Conservation (phyloP, 805 yeast species). For the Metschnikowia proteae region DNA sequence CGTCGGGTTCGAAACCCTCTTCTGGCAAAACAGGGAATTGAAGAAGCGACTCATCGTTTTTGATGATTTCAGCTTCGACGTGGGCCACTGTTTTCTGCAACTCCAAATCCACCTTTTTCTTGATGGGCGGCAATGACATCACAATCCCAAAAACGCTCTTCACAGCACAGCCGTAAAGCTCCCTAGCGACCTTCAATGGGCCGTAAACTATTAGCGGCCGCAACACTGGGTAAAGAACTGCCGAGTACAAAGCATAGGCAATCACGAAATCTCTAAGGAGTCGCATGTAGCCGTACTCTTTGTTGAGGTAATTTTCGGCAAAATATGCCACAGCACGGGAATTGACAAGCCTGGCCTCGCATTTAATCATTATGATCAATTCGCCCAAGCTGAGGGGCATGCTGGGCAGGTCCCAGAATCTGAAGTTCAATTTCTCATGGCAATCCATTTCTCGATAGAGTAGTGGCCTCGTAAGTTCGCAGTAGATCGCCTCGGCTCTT, state of each 20-base stretch:
- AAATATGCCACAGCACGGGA: background rate
- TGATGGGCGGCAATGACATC: conserved; percentile 49
- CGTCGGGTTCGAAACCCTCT: conserved; percentile 48
- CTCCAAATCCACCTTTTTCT: conserved; percentile 56
- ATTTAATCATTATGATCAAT: background rate
- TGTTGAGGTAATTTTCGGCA: conserved; percentile 1
- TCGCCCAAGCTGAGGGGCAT: background rate
- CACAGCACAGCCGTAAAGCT: background rate
- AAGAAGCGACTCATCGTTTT: conserved; percentile 43
- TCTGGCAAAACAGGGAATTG: conserved; percentile 55
- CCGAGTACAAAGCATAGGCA: conserved; percentile 13
- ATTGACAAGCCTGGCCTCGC: background rate
- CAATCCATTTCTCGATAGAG: background rate
- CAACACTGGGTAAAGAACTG: conserved; percentile 8
- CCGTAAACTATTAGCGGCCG: conserved; percentile 13
- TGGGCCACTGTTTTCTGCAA: conserved; percentile 43
- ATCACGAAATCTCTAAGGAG: conserved; percentile 23
- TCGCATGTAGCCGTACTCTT: conserved; percentile 10
- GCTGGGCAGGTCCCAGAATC: background rate
- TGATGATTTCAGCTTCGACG: conserved; percentile 58
- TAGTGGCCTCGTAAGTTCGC: background rate
- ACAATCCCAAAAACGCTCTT: conserved; percentile 12
- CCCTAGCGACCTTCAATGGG: conserved; percentile 5
- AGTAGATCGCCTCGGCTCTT: background rate
- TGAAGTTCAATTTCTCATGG: background rate